Conservation (phyloP, 306 rosid species). For the Corylus avellana region DNA sequence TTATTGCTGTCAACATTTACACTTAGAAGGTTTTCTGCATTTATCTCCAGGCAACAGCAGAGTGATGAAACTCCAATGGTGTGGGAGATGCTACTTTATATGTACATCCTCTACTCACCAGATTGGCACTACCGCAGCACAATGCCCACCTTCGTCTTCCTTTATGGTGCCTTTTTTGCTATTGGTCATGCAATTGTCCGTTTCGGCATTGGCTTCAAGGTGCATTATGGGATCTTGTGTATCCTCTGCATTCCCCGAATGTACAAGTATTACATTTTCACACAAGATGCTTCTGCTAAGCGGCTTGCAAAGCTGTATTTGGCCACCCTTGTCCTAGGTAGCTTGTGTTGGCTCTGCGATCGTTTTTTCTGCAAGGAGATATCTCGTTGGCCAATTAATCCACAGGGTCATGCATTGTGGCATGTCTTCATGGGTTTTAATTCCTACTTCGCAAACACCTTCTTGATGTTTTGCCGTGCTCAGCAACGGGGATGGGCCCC, state of each 20-base stretch:
- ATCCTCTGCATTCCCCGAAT: slow-evolving; percentile 85
- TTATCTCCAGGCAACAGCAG: slow-evolving; percentile 77
- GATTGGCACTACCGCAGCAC: slow-evolving; percentile 89
- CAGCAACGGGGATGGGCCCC: slow-evolving; percentile 79
- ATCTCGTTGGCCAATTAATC: slow-evolving; percentile 61
- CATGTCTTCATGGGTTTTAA: slow-evolving; percentile 79
- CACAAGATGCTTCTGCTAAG: slow-evolving; percentile 58
- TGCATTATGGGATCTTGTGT: slow-evolving; percentile 61
- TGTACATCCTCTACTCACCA: slow-evolving; percentile 85
- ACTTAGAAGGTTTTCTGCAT: slow-evolving; percentile 4
- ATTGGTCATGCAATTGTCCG: slow-evolving; percentile 53
- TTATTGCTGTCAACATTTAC: slow-evolving; percentile 30
- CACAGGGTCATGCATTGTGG: slow-evolving; percentile 90
- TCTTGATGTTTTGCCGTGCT: slow-evolving; percentile 93
- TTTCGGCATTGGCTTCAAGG: slow-evolving; percentile 70
- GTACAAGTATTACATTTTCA: slow-evolving; percentile 83
- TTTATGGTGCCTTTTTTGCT: slow-evolving; percentile 70
- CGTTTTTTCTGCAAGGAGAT: slow-evolving; percentile 64
- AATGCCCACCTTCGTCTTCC: slow-evolving; percentile 81
- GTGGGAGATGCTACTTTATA: slow-evolving; percentile 86
- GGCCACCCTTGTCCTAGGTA: slow-evolving; percentile 59
- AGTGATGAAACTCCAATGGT: slow-evolving; percentile 91
- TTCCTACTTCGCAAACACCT: slow-evolving; percentile 74
- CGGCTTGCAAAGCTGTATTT: slow-evolving; percentile 56
- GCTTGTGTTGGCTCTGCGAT: slow-evolving; percentile 67